phyloP scores from a whole-genome alignment of 2,329 filamentous ascomycete species.

The Harringtonia lauricola region DNA sequence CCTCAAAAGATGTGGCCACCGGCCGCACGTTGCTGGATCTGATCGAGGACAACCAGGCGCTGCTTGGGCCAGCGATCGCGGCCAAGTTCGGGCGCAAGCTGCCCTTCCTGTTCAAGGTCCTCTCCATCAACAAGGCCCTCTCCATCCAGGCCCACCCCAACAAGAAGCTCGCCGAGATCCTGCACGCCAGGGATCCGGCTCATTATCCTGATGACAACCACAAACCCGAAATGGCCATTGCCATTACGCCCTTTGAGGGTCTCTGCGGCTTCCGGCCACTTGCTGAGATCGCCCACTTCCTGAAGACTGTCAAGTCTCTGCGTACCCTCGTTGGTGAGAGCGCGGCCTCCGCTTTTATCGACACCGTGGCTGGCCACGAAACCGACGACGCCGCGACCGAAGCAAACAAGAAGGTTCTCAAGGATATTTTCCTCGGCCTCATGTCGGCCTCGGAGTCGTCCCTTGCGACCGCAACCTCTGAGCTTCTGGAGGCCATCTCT shows the following conservation, averaged over 20 bases:
- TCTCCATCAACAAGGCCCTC: conserved; percentile 90
- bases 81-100: conserved; percentile 71
- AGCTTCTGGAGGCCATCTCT: conserved; percentile 59
- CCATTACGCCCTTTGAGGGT: conserved; percentile 90
- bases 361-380: conserved; percentile 36
- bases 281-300: conserved; percentile 75
- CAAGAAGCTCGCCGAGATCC: conserved; percentile 81
- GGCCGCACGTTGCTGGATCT: conserved; percentile 80
- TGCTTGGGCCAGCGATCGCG: conserved; percentile 64
- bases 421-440: conserved; percentile 62
- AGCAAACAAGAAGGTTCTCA: conserved; percentile 69
- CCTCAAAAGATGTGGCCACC: conserved; percentile 78
- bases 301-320: conserved; percentile 46
- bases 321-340: conserved; percentile 56
- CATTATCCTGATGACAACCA: conserved; percentile 99
- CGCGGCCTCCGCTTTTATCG: conserved; percentile 45
- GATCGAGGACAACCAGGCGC: conserved; percentile 72
- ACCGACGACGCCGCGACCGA: conserved; percentile 23
- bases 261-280: conserved; percentile 91
- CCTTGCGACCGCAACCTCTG: conserved; percentile 51
- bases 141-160: conserved; percentile 97
- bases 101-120: conserved; percentile 95
- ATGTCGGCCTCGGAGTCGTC: conserved; percentile 66
- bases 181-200: conserved; percentile 76
- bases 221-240: conserved; percentile 99